Conservation (phyloP, 305 asterid genomes). For the Solanum hybrid region DNA sequence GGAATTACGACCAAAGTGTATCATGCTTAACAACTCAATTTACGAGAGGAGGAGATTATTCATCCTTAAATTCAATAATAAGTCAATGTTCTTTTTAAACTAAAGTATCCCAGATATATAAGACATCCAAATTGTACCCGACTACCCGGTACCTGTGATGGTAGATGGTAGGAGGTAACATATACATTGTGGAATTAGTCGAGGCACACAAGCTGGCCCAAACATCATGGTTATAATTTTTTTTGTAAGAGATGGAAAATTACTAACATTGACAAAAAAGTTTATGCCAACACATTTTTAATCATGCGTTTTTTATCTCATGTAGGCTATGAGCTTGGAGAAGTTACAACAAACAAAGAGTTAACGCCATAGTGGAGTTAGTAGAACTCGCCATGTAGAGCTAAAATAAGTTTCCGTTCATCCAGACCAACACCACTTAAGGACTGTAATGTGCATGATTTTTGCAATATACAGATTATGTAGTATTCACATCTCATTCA, state of each 20-base stretch:
- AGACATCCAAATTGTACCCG: background rate
- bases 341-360: background rate
- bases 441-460: background rate
- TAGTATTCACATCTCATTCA: background rate
- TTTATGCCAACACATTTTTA: background rate
- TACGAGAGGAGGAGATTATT: background rate
- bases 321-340: background rate
- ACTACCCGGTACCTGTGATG: background rate
- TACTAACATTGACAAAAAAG: background rate
- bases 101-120: background rate
- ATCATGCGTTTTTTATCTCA: background rate
- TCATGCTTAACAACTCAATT: background rate
- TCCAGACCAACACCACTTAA: background rate
- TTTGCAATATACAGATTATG: background rate
- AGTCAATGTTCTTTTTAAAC: background rate
- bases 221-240: background rate
- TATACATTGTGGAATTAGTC: background rate
- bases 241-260: background rate
- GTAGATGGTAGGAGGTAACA: background rate
- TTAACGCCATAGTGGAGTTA: background rate
- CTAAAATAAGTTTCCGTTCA: background rate
- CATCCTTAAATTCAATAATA: background rate
- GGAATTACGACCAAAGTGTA: background rate
- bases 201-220: background rate
- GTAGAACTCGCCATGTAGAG: background rate